A percentile compares a stretch with the other conserved stretches of the same genome.
phyloP scores from a whole-genome alignment of 495 filamentous ascomycete genomes.

The Neurospora sp. region DNA sequence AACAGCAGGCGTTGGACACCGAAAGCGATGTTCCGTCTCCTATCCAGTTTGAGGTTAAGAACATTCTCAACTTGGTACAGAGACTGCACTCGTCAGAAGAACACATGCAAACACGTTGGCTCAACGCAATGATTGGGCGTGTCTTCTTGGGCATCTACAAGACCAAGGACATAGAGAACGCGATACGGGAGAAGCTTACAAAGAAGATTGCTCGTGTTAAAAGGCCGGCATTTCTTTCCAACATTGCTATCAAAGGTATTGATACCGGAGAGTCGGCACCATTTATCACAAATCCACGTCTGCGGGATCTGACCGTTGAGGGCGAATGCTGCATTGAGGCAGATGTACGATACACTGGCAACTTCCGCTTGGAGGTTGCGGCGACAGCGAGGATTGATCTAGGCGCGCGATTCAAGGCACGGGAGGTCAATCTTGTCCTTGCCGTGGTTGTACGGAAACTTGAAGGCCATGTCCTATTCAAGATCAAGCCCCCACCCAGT shows the following conservation, averaged over 20 bases:
- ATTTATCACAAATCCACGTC: slow-evolving; percentile 75
- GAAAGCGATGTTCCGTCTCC: slow-evolving; percentile 55
- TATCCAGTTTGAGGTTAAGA: slow-evolving; percentile 68
- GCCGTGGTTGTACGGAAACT: slow-evolving; percentile 78
- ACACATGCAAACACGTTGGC: slow-evolving; percentile 82
- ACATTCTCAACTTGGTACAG: slow-evolving; percentile 81
- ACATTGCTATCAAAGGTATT: slow-evolving; percentile 68
- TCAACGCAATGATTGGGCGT: slow-evolving; percentile 83
- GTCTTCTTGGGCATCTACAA: slow-evolving; percentile 81
- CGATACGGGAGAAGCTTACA: slow-evolving; percentile 73
- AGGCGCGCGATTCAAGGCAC: slow-evolving; percentile 74
- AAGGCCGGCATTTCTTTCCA: slow-evolving; percentile 79
- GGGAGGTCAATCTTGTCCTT: slow-evolving; percentile 82
- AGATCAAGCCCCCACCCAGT: slow-evolving; percentile 89
- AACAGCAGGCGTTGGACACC: slow-evolving; percentile 44
- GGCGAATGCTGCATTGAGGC: slow-evolving; percentile 79
- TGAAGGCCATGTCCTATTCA: slow-evolving; percentile 72
- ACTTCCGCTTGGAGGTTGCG: slow-evolving; percentile 78
- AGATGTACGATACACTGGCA: slow-evolving; percentile 80
- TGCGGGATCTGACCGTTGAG: slow-evolving; percentile 85
- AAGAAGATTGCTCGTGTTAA: slow-evolving; percentile 95
- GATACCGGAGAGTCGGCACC: slow-evolving; percentile 82
- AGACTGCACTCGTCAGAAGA: slow-evolving; percentile 86
- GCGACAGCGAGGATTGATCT: slow-evolving; percentile 86
- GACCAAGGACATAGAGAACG: slow-evolving; percentile 68